Evolutionary conservation across 2,329 filamentous ascomycete genomes (phyloP).

Genomic region (Talaromyces islandicus): DNA sequence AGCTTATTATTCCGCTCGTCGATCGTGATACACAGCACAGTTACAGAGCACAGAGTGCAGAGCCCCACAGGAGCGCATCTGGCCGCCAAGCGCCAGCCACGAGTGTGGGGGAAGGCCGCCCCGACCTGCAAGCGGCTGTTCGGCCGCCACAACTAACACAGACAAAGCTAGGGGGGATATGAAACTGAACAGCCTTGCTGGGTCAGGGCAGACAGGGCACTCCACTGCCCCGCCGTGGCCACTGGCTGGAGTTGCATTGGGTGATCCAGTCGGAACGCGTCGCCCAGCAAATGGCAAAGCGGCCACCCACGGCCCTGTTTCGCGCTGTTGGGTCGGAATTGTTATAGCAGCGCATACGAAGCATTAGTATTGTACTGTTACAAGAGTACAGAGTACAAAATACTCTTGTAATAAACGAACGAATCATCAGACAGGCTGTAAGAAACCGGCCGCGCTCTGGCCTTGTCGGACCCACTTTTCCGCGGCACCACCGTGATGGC

Average conservation of each 20-base stretch:
- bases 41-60: no score
- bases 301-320: not conserved
- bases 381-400: no score
- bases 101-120: no score
- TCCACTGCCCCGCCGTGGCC: not conserved
- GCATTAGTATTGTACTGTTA: not conserved
- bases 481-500: not conserved
- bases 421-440: not conserved
- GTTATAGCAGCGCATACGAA: not conserved
- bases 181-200: not conserved
- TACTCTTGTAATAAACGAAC: no score
- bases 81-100: no score
- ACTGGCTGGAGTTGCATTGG: not conserved
- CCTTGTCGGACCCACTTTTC: not conserved
- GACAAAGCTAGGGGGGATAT: no score
- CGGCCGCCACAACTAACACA: no score
- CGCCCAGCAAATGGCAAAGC: not conserved
- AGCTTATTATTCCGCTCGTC: no score
- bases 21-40: no score
- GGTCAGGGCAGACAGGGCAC: not conserved
- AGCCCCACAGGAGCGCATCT: no score
- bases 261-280: not conserved
- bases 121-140: not conserved
- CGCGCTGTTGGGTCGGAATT: not conserved
- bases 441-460: not conserved